Conservation (phyloP, 139 green algal genomes). For the Spirogloea muscicola region DNA sequence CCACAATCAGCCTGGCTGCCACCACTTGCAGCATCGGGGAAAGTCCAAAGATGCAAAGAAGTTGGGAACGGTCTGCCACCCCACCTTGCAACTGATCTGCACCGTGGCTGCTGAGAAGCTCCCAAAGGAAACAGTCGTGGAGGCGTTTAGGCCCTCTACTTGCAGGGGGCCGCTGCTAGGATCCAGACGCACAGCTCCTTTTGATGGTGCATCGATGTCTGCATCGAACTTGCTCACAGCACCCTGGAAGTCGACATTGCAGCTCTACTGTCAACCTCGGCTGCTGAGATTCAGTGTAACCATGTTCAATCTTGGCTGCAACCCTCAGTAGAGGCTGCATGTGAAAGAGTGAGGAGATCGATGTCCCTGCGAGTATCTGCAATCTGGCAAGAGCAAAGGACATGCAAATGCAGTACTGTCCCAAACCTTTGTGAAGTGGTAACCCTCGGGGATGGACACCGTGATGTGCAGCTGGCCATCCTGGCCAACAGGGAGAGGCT, state of each 20-base stretch:
- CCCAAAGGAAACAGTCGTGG: conserved; percentile 3
- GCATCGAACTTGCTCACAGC: conserved; percentile 19
- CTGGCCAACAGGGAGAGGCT: conserved; percentile 12
- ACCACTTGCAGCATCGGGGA: no score
- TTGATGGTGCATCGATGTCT: conserved; percentile 6
- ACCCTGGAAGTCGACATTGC: neutral
- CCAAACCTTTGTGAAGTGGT: conserved; percentile 60
- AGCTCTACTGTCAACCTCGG: no score
- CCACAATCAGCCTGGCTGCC: neutral
- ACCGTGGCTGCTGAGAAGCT: conserved; percentile 1
- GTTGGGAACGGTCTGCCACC: no score
- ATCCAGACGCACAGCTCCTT: neutral
- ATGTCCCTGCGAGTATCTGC: no score
- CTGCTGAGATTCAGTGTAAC: no score
- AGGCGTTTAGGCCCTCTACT: neutral
- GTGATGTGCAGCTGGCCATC: conserved; percentile 45
- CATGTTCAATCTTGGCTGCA: no score
- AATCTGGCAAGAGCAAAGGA: no score
- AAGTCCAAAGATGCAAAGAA: no score
- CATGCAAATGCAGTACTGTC: neutral
- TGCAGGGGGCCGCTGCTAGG: neutral
- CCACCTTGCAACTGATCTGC: conserved; percentile 21
- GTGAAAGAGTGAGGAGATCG: no score
- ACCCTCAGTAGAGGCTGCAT: no score
- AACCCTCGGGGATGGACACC: conserved; percentile 53